Percentiles rank a stretch among this genome's conserved stretches.
Evolutionary conservation across 2,329 filamentous ascomycete genomes (phyloP).

Genomic region (Aureobasidium sp.): DNA sequence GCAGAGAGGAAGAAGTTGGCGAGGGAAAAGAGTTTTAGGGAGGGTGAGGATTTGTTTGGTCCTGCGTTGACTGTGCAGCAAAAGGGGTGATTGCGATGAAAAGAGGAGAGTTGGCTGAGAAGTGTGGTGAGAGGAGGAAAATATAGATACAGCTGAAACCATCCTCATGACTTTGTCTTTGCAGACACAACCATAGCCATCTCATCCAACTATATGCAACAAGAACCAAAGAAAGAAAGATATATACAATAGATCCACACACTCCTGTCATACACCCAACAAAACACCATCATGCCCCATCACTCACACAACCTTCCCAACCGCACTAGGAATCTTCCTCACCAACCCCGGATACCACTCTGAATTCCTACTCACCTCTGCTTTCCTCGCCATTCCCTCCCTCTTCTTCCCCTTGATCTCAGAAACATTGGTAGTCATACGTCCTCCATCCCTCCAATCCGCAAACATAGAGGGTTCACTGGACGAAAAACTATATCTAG

Average conservation of each 20-base stretch:
- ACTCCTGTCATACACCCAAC: neutral
- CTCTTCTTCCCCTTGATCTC: too few species aligned
- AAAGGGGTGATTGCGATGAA: neutral
- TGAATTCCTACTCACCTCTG: neutral
- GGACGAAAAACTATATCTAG: neutral
- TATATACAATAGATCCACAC: neutral
- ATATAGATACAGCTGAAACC: too few species aligned
- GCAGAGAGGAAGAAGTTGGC: constrained; percentile 40
- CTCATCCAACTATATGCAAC: neutral
- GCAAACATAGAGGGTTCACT: neutral
- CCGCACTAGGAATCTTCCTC: constrained; percentile 7
- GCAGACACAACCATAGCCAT: neutral
- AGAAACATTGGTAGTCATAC: too few species aligned
- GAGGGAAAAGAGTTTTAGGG: constrained; percentile 33
- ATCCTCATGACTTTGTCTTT: too few species aligned
- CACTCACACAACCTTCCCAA: neutral
- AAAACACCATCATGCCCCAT: too few species aligned
- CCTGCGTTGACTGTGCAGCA: constrained; percentile 19
- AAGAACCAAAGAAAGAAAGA: neutral
- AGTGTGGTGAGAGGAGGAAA: too few species aligned
- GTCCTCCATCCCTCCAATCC: neutral
- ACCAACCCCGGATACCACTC: neutral
- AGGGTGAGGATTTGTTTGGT: constrained; percentile 41
- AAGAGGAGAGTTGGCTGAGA: too few species aligned
- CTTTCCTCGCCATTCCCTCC: neutral